Base-by-base conservation (phyloP, 176 grass and related monocot species). In the Zea luxurians region DNA sequence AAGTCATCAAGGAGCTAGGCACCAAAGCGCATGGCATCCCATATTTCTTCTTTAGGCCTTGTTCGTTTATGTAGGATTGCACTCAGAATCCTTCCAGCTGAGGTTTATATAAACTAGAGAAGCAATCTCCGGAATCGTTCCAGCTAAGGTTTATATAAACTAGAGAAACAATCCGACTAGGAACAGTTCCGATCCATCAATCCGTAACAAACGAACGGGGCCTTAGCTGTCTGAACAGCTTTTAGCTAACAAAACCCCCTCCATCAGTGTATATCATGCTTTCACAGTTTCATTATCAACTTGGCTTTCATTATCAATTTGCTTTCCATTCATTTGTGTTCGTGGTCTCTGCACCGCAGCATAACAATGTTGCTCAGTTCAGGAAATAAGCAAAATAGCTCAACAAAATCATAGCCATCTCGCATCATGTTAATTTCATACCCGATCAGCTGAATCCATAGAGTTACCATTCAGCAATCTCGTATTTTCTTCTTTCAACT, bases 241-340 rank as follows among this genome's bases (percentile, higher is more conserved):
- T 68, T 21, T 27, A 42, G 48, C 10, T 10, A 37, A 3, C 6
- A 53, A 76, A 59, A 68, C 8, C 38, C 16, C 6, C 13, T 42
- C 17, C 55, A 62, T 49, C 7, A 42, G n/a, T 8, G 61, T 50
- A 59, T 4, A 37, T 40, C 84, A 86, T 86, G 78, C 37, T 68
- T 81, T 81, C 49, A 57, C 20, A 45, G 42, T 46, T 81, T 86
- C 65, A 63, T 20, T 70, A 11, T 82, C 84, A 64, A 40, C 37
- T 70, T 82, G 78, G 54, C 62, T 86, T 60, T 66, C 84, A 64
- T 81, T 86, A 64, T 77, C 72, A 46, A 54, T 49, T 21, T 82
- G 84, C 75, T 88, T 96, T 15, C 93, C 90, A 35, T 96, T 96
- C 77, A 86, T 87, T 82, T 96, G 93, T 66, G 77, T 58, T 63